These are phyloP conservation scores for Nicotiana otophora DNA, from an alignment of 257 asterid species.

Conservation along the genomic window DNA sequence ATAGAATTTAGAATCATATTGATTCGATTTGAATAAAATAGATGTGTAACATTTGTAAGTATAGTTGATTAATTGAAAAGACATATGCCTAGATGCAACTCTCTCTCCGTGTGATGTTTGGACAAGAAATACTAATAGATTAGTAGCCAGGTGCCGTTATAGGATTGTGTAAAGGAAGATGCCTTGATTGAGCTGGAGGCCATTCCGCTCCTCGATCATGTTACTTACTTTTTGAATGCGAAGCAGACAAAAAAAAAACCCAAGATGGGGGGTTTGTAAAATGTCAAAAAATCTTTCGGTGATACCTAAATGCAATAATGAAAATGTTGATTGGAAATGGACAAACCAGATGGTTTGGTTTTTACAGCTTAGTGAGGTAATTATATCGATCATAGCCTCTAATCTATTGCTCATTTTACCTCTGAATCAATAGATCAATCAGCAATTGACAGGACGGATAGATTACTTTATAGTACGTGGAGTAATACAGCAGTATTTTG, in stretches of 20 bases:
- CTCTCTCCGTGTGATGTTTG: background rate
- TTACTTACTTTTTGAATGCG: background rate
- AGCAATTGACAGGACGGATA: background rate
- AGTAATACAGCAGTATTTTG: no score
- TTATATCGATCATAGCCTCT: background rate
- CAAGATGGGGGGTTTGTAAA: background rate
- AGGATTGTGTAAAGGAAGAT: background rate
- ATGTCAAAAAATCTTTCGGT: background rate
- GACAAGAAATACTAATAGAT: background rate
- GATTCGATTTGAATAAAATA: background rate
- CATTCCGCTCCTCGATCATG: background rate
- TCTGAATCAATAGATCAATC: background rate
- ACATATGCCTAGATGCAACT: background rate
- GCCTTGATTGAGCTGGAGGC: background rate
- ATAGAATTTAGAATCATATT: no score
- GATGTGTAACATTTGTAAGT: no score
- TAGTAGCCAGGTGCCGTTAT: slow-evolving; percentile 1
- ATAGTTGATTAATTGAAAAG: background rate
- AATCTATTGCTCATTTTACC: background rate
- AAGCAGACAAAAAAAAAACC: background rate
- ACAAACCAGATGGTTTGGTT: background rate
- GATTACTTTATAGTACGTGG: background rate
- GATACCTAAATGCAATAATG: background rate
- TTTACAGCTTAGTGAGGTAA: no score
- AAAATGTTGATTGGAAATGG: background rate